Evolutionary conservation across 371 early-diverging fungal genomes (phyloP).

Genomic region (Haplosporangium sp.): DNA sequence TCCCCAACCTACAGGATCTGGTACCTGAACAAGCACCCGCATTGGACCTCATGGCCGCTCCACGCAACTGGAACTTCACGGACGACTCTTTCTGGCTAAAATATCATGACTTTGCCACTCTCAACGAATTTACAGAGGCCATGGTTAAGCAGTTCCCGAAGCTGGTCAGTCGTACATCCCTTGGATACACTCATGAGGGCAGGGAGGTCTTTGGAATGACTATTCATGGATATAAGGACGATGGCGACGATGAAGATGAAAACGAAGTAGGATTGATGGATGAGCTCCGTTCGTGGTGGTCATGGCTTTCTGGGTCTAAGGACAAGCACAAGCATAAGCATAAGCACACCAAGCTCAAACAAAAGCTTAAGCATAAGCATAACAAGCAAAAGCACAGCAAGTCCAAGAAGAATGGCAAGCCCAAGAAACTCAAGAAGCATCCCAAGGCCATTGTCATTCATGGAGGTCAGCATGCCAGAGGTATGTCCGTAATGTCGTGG

Average conservation of each 20-base stretch:
- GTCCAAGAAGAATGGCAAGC: slow-evolving; percentile 9
- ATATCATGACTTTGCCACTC: slow-evolving; percentile 45
- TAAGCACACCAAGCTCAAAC: too few species aligned
- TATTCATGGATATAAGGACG: slow-evolving; percentile 36
- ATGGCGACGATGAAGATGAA: slow-evolving; percentile 12
- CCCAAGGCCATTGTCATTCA: slow-evolving; percentile 33
- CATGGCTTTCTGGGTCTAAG: slow-evolving; percentile 14
- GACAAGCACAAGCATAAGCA: too few species aligned
- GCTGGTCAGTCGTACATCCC: slow-evolving; percentile 47
- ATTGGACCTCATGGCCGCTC: not conserved
- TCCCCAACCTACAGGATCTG: slow-evolving; percentile 45
- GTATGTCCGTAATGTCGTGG: slow-evolving; percentile 5
- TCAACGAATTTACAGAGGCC: slow-evolving; percentile 51
- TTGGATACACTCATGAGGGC: slow-evolving; percentile 59
- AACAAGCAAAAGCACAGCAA: too few species aligned
- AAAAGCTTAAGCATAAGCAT: too few species aligned
- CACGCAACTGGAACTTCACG: slow-evolving; percentile 32
- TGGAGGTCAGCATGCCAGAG: slow-evolving; percentile 56
- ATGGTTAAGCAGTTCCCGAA: slow-evolving; percentile 47
- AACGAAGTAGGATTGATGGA: not conserved
- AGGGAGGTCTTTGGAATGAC: slow-evolving; percentile 57
- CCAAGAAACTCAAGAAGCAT: slow-evolving; percentile 13
- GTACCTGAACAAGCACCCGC: slow-evolving; percentile 38
- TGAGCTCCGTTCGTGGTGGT: slow-evolving; percentile 24
- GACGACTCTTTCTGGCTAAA: slow-evolving; percentile 41